These are phyloP conservation scores for Boletus eberwhitei DNA, from an alignment of 768 basidiomycete genomes.

Conservation along the genomic window DNA sequence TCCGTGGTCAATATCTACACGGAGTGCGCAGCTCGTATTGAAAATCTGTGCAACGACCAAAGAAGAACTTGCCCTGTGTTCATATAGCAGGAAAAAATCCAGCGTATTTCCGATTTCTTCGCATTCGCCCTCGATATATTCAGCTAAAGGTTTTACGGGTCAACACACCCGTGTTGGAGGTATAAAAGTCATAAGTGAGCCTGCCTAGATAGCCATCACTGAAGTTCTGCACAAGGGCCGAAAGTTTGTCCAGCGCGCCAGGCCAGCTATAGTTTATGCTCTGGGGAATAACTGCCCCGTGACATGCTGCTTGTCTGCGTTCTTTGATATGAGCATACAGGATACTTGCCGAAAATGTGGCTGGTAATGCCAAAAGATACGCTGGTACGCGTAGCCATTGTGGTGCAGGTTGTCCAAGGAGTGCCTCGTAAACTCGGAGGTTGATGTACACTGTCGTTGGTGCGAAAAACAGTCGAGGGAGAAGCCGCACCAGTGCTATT, in stretches of 20 bases:
- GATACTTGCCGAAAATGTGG: slow-evolving; percentile 14
- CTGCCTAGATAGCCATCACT: slow-evolving; percentile 48
- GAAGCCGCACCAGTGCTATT: slow-evolving; percentile 27
- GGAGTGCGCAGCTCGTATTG: neutral
- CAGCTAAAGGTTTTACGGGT: slow-evolving; percentile 7
- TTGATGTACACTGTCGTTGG: slow-evolving; percentile 15
- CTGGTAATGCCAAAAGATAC: slow-evolving; percentile 27
- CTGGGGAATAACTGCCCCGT: slow-evolving; percentile 48
- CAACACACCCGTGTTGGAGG: neutral
- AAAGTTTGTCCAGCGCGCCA: slow-evolving; percentile 48
- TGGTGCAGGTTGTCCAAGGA: slow-evolving; percentile 1
- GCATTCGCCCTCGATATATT: slow-evolving; percentile 7
- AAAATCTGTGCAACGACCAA: neutral
- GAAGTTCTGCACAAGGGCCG: slow-evolving; percentile 37
- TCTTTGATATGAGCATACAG: slow-evolving; percentile 46
- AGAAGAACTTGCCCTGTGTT: slow-evolving; percentile 21
- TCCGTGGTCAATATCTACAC: slow-evolving; percentile 36
- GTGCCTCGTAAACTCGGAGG: slow-evolving; percentile 9
- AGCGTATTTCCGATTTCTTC: slow-evolving; percentile 24
- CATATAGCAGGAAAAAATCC: slow-evolving; percentile 22
- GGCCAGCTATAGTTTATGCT: slow-evolving; percentile 36
- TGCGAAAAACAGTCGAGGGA: slow-evolving; percentile 24
- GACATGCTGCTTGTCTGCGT: slow-evolving; percentile 38
- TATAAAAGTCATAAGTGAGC: neutral
- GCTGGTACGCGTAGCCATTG: slow-evolving; percentile 13